These are phyloP conservation scores for Liquidambar formosana DNA, from an alignment of 164 flowering plant genomes.

Conservation along the genomic window DNA sequence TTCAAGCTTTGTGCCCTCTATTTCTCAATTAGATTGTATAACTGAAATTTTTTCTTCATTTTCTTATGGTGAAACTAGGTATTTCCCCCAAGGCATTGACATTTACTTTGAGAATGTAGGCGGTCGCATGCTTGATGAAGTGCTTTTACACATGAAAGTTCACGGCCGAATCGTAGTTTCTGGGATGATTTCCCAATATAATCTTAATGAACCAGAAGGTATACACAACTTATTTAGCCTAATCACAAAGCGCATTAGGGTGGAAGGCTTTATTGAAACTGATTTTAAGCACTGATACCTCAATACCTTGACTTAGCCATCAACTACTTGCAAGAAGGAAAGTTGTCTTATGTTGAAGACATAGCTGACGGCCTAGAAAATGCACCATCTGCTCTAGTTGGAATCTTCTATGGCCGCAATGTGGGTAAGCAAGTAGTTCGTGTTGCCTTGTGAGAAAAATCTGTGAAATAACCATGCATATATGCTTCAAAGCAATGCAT, in stretches of 20 bases:
- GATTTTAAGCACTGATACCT: constrained; percentile 26
- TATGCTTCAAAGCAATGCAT: too few species aligned
- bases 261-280: constrained; percentile 37
- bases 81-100: constrained; percentile 48
- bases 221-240: constrained; percentile 30
- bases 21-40: too few species aligned
- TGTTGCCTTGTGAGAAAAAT: constrained; percentile 23
- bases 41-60: too few species aligned
- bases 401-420: constrained; percentile 37
- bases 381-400: constrained; percentile 4
- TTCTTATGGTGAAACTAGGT: too few species aligned
- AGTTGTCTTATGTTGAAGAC: constrained; percentile 33
- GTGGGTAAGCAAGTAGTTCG: constrained; percentile 42
- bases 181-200: constrained; percentile 45
- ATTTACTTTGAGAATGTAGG: constrained; percentile 58
- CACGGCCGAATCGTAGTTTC: constrained; percentile 46
- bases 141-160: constrained; percentile 40
- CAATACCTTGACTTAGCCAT: constrained; percentile 23
- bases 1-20: too few species aligned
- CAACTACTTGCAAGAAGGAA: constrained; percentile 31
- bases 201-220: constrained; percentile 25
- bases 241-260: constrained; percentile 21
- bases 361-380: too few species aligned
- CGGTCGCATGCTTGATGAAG: constrained; percentile 50
- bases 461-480: too few species aligned